Conservation (phyloP, 441 rosid species). For the Populus hybrid region DNA sequence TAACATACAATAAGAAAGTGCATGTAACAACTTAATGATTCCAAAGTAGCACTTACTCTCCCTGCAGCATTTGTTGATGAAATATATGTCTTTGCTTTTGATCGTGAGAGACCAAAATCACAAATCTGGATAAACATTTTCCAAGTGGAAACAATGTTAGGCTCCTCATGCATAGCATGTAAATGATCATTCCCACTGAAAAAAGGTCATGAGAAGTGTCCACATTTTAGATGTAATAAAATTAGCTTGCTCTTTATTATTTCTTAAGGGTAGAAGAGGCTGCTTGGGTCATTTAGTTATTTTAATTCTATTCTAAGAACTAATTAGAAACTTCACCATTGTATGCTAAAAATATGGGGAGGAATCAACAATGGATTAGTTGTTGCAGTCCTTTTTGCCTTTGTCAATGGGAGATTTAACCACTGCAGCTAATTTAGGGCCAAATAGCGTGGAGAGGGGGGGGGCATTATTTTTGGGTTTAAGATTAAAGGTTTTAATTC, state of each 20-base stretch:
- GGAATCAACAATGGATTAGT: neutral
- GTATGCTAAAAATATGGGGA: neutral
- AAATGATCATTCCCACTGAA: neutral
- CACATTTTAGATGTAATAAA: neutral
- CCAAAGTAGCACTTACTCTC: conserved; percentile 60
- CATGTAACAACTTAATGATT: conserved; percentile 1
- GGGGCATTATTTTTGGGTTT: neutral
- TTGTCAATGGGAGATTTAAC: neutral
- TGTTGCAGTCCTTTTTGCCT: neutral
- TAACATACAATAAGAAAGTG: conserved; percentile 3
- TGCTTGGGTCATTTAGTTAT: neutral
- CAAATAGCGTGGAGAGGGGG: neutral
- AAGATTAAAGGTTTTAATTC: neutral
- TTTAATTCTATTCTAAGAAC: neutral
- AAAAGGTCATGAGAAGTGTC: neutral
- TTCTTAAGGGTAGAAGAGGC: neutral
- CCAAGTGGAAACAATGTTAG: neutral
- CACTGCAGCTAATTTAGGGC: neutral
- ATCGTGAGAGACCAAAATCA: conserved; percentile 95
- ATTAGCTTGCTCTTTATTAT: neutral
- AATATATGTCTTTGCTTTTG: conserved; percentile 81
- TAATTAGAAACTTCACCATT: neutral
- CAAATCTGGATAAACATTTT: conserved; percentile 57
- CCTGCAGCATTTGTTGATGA: conserved; percentile 98
- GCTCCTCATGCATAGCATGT: neutral